Conservation (phyloP, 495 filamentous ascomycete genomes). For the Tuber calosporum region DNA sequence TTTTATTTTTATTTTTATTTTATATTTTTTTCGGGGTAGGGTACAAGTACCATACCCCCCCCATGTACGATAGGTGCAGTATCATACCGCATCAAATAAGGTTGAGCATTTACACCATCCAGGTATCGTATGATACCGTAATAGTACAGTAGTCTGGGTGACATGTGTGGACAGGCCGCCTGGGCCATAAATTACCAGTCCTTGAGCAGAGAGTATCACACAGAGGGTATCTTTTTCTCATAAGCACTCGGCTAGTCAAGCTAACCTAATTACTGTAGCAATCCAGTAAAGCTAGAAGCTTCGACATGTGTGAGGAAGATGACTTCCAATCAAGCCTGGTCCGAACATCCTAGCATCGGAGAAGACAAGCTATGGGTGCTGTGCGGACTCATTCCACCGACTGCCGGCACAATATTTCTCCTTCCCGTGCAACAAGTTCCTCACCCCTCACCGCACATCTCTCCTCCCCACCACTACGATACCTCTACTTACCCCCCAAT, state of each 20-base stretch:
- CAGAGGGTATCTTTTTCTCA: not conserved
- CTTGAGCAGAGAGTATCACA: not conserved
- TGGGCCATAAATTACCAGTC: not conserved
- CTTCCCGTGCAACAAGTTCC: not conserved
- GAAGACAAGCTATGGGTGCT: not conserved
- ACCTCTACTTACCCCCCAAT: not conserved
- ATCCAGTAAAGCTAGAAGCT: not conserved
- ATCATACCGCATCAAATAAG: not conserved
- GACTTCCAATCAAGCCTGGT: not conserved
- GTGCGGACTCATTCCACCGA: not conserved
- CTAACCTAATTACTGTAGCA: not conserved
- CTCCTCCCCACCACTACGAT: conserved; percentile 6
- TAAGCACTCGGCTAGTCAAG: not conserved
- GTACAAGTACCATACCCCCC: not conserved
- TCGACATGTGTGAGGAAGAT: not conserved
- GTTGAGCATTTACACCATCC: not conserved
- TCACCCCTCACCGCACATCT: not conserved
- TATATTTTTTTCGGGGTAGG: not conserved
- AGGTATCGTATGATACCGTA: not conserved
- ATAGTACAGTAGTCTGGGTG: not conserved
- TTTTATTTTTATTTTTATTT: too few relatives aligned
- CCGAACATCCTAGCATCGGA: not conserved
- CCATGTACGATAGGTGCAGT: not conserved
- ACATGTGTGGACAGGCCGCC: not conserved
- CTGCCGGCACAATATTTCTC: not conserved